Conservation (phyloP, 2,329 filamentous ascomycete species). For the Pseudogymnoascus sp. region DNA sequence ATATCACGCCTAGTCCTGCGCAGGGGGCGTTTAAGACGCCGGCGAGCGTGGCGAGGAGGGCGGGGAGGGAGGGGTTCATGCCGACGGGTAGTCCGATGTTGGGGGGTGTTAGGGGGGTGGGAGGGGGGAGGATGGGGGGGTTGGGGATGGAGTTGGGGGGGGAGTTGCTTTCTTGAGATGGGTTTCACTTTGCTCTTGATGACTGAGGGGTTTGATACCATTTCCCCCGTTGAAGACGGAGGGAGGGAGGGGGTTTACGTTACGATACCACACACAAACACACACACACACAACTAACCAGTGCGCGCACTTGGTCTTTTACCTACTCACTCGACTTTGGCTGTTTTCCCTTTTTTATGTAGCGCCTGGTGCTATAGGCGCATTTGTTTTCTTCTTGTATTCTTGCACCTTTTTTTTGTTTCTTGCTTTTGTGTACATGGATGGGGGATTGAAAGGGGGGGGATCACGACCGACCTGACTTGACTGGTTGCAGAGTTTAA, state of each 20-base stretch:
- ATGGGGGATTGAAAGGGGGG: not conserved
- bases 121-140: not conserved
- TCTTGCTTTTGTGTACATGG: not conserved
- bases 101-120: too few relatives aligned
- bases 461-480: not conserved
- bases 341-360: not conserved
- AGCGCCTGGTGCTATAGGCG: not conserved
- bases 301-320: not conserved
- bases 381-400: not conserved
- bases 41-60: not conserved
- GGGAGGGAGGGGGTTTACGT: not conserved
- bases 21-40: constrained; percentile 59
- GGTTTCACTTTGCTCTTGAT: not conserved
- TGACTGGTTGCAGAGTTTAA: too few relatives aligned
- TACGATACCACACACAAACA: not conserved
- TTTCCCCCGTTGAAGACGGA: too few relatives aligned
- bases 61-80: not conserved
- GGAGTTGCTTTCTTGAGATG: not conserved
- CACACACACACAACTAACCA: not conserved
- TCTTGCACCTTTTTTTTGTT: not conserved
- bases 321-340: not conserved
- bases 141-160: not conserved
- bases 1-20: constrained; percentile 91
- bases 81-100: not conserved
- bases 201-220: not conserved